These are phyloP conservation scores for Canavalia ensiformis DNA, from an alignment of 306 rosid species.

Conservation along the genomic window DNA sequence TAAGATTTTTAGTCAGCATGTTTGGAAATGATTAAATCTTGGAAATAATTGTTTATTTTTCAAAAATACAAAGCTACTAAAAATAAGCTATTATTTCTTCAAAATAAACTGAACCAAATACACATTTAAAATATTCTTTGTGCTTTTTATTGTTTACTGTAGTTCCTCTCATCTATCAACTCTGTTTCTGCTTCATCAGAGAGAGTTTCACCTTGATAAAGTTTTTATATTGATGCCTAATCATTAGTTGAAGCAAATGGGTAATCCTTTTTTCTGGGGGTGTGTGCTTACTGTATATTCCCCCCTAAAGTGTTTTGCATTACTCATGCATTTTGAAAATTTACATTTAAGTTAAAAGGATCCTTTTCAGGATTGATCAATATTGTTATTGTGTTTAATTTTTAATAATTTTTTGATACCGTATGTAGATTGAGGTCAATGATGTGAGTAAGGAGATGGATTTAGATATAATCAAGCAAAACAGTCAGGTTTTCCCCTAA, in stretches of 20 bases:
- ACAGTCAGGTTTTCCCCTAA: conserved; percentile 83
- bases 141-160: not conserved
- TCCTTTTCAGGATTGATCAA: conserved; percentile 2
- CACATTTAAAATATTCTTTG: too few relatives aligned
- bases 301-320: not conserved
- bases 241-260: not conserved
- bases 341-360: not conserved
- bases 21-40: too few relatives aligned
- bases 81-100: too few relatives aligned
- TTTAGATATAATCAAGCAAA: conserved; percentile 97
- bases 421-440: conserved; percentile 87
- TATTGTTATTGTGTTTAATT: conserved; percentile 17
- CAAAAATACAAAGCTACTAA: too few relatives aligned
- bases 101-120: too few relatives aligned
- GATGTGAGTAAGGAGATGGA: conserved; percentile 99
- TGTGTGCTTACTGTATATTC: not conserved
- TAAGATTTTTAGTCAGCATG: not conserved
- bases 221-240: not conserved
- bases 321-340: conserved; percentile 11
- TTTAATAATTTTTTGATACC: conserved; percentile 42
- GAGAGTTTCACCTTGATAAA: not conserved
- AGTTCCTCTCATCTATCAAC: not conserved
- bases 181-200: not conserved
- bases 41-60: too few relatives aligned
- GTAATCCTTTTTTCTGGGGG: not conserved